phyloP scores from a whole-genome alignment of 805 yeast genomes.

The Myxozyma monticola region DNA sequence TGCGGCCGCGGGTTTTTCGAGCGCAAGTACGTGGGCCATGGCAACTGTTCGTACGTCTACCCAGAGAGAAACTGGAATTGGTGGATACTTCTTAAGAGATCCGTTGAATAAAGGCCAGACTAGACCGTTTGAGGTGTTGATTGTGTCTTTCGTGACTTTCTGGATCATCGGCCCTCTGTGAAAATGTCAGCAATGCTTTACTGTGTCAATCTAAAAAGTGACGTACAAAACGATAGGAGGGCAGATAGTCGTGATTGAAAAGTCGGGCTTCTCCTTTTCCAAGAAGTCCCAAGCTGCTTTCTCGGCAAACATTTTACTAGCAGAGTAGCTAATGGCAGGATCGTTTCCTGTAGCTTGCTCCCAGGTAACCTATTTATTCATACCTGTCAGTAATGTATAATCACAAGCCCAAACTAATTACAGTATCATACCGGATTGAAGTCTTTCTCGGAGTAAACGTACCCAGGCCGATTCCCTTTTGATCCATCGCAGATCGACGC shows the following conservation, averaged over 20 bases:
- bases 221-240: slow-evolving; percentile 35
- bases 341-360: slow-evolving; percentile 51
- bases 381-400: slow-evolving; percentile 16
- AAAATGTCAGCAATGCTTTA: not conserved
- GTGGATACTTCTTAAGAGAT: slow-evolving; percentile 20
- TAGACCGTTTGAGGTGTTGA: slow-evolving; percentile 43
- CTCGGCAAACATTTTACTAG: slow-evolving; percentile 23
- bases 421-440: slow-evolving; percentile 44
- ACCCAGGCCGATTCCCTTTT: slow-evolving; percentile 25
- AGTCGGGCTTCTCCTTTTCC: slow-evolving; percentile 37
- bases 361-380: slow-evolving; percentile 50
- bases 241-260: slow-evolving; percentile 33
- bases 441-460: slow-evolving; percentile 37
- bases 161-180: slow-evolving; percentile 36
- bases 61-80: slow-evolving; percentile 33
- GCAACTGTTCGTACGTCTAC: slow-evolving; percentile 68
- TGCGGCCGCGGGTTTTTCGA: slow-evolving; percentile 37
- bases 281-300: slow-evolving; percentile 56
- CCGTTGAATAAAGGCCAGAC: slow-evolving; percentile 39
- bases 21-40: slow-evolving; percentile 53
- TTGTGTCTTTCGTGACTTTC: slow-evolving; percentile 34
- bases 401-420: too few species aligned
- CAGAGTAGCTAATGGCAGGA: slow-evolving; percentile 30
- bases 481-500: slow-evolving; percentile 49
- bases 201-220: not conserved